Base-by-base conservation (phyloP, 805 yeast genomes). In the Torulaspora delbrueckii region DNA sequence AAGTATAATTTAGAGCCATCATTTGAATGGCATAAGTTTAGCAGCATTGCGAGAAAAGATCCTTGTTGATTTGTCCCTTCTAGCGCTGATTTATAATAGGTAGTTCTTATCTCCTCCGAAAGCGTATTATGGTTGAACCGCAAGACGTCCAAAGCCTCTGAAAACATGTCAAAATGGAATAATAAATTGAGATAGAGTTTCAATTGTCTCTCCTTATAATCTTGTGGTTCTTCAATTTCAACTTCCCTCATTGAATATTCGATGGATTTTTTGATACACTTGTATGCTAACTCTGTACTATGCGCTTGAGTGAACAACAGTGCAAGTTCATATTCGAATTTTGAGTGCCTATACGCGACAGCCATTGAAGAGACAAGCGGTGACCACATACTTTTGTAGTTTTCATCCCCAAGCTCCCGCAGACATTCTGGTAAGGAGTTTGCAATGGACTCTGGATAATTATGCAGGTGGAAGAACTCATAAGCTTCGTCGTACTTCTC, bases 101-200 rank as follows among this genome's bases (percentile, higher is more conserved):
- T 37, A 6, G 42, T 30, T 50, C 65, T 61, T n/a, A 53, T 45
- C 23, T 49, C 50, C 2, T 42, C 42, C 5, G 57, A 34, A n/a
- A 63, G 41, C 12, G 48, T 51, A 8, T 51, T 48, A 37, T 59
- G 64, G 27, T 63, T 56, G 31, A 60, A 48, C 27, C 62, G 54
- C 37, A 65, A 40, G 7, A 65, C 63, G 47, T 63, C 66, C 10
- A 65, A 31, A 5, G 60, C 58, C 44, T 65, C 69, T 23, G 54
- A 50, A 45, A 46, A 60, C 45, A 59, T 46, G 14, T 50, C 35
- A 33, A 63, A 63, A 8, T 56, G 45, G 23, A 60, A 51, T 14
- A 65, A 47, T 13, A 57, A 51, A 23, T 59, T 53, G 23, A 65
- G 43, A 42, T 61, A 56, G 34, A 59, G 63, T n/a, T 46, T 45